Evolutionary conservation across 371 early-diverging fungal species (phyloP), one percentile per base, ranked within the genome.

Genomic region (Mucor circinelloides): DNA sequence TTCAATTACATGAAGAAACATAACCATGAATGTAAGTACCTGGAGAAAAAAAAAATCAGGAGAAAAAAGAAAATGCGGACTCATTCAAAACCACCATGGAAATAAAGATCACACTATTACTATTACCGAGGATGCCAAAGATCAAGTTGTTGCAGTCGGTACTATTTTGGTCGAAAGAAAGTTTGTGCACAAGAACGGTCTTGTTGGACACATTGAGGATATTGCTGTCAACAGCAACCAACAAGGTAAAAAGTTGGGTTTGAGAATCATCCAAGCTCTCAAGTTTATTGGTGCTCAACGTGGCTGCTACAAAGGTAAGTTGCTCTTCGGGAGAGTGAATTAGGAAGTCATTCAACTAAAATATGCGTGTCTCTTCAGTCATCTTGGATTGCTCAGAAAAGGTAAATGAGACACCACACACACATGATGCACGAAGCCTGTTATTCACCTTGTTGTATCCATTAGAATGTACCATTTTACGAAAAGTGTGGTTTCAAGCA

Each of bases 131-230:
- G 86, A 89, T 23, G 72, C 78, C 0, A 78, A 74, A 23, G 71
- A 86, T 31, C 68, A 77, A 30, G 89, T 99, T 40, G 94, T 95
- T 31, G 99, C 94, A 4, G 90, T 94, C n/a, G 99, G 99, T 34
- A 97, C 98, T 15, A 80, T 99, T 58, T 75, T 99, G 32, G 89
- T 97, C 31, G 99, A 99, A 78, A 91, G 94, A 67, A 99, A 99
- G 85, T 97, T 99, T 72, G 88, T 98, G 30, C 91, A 94, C 63
- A 80, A 85, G 66, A 92, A 91, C 69, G 98, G 96, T 13, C 77
- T 91, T 55, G 90, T 89, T 30, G 97, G 91, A 2, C 93, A 93
- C 58, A 94, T 94, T 63, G 91, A 93, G 76, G 99, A 98, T 73
- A 97, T 99, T 78, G 99, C 97, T 38, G 96, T 97, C 15, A 90